These are phyloP conservation scores for Cyanidioschyzon merolae DNA, from an alignment of 23 red algal genomes.

Conservation along the genomic window DNA sequence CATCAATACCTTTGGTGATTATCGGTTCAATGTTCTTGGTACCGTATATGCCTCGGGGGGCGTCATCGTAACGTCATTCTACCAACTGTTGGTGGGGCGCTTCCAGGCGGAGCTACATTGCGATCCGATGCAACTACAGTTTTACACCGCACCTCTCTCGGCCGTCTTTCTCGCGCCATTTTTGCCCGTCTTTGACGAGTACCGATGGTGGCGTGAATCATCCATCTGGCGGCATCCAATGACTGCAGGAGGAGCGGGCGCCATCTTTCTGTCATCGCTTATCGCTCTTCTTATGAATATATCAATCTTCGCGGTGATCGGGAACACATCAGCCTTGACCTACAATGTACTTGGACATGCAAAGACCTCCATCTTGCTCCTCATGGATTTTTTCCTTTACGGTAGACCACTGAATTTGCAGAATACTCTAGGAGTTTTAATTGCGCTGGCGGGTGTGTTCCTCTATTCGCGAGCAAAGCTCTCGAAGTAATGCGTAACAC, in stretches of 20 bases:
- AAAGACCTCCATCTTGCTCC: conserved; percentile 75
- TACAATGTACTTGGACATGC: conserved; percentile 94
- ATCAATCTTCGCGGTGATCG: conserved; percentile 83
- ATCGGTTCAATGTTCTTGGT: conserved; percentile 52
- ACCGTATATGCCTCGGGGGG: conserved; percentile 49
- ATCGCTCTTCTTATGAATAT: conserved; percentile 86
- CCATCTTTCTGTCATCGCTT: conserved; percentile 53
- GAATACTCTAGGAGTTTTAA: conserved; percentile 54
- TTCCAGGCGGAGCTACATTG: conserved; percentile 75
- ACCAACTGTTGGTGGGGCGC: conserved; percentile 83
- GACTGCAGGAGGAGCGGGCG: conserved; percentile 5
- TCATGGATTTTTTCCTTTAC: conserved; percentile 75
- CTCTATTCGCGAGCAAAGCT: conserved; percentile 69
- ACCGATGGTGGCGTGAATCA: conserved; percentile 14
- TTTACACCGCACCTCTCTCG: conserved; percentile 84
- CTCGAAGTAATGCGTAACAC: too few species aligned
- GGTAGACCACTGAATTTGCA: conserved; percentile 45
- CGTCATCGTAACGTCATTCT: conserved; percentile 71
- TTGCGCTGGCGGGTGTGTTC: conserved; percentile 67
- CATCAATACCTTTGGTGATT: conserved; percentile 54
- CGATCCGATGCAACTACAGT: conserved; percentile 84
- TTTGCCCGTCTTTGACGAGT: conserved; percentile 80
- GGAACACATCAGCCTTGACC: conserved; percentile 72
- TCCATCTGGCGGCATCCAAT: conserved; percentile 54
- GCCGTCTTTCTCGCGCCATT: conserved; percentile 70